Evolutionary conservation across 2,329 filamentous ascomycete genomes (phyloP).

Genomic region (Triangularia verruculosa): DNA sequence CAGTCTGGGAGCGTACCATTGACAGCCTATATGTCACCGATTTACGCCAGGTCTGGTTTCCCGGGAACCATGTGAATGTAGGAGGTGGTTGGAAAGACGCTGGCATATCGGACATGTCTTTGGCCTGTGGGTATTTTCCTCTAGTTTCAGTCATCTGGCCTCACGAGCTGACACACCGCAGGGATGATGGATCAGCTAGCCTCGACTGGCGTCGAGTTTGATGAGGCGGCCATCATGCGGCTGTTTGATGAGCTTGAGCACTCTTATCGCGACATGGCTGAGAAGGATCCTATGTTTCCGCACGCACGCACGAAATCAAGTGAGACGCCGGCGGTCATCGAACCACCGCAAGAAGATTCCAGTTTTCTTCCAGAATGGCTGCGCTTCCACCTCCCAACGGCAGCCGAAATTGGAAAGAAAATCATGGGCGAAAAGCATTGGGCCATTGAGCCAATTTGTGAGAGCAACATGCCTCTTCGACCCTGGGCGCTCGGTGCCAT

Average conservation of each 20-base stretch:
- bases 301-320: background rate
- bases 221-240: conserved; percentile 40
- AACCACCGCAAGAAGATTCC: background rate
- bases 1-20: conserved; percentile 18
- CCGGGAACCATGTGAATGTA: conserved; percentile 52
- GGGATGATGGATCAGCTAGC: conserved; percentile 58
- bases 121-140: conserved; percentile 38
- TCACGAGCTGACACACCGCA: conserved; percentile 22
- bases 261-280: conserved; percentile 24
- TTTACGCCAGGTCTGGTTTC: conserved; percentile 53
- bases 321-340: background rate
- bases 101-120: conserved; percentile 37
- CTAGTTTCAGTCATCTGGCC: conserved; percentile 14
- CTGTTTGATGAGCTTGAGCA: conserved; percentile 36
- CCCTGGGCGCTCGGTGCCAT: conserved; percentile 50
- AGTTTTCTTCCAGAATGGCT: background rate
- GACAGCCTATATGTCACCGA: conserved; percentile 23
- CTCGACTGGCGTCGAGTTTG: conserved; percentile 50
- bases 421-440: conserved; percentile 30
- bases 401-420: background rate
- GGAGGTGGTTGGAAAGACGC: conserved; percentile 54
- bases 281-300: conserved; percentile 13
- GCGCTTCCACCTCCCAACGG: background rate
- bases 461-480: conserved; percentile 45
- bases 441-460: conserved; percentile 49